Evolutionary conservation across 2,329 filamentous ascomycete genomes (phyloP).

Genomic region (Penicillium decumbens): DNA sequence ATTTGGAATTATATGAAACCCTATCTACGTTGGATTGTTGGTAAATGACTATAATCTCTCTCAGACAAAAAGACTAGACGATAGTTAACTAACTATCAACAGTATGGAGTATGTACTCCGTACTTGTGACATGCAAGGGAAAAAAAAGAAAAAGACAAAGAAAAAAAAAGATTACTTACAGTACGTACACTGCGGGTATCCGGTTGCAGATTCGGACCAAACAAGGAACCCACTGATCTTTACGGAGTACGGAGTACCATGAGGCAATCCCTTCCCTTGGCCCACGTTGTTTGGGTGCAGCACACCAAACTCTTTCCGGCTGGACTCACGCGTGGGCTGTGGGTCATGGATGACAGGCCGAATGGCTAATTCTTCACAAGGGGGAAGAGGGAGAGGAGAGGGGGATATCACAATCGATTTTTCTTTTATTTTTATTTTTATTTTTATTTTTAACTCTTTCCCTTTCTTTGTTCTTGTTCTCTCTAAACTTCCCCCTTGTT

Average conservation of each 20-base stretch:
- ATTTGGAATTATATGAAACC: slow-evolving; percentile 13
- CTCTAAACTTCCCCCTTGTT: not conserved
- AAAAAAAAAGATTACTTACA: not conserved
- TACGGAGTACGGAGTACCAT: slow-evolving; percentile 7
- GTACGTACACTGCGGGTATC: not conserved
- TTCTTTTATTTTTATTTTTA: slow-evolving; percentile 2
- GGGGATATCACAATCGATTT: slow-evolving; percentile 2
- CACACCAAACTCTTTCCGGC: slow-evolving; percentile 33
- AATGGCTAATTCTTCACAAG: slow-evolving; percentile 29
- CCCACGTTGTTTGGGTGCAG: slow-evolving; percentile 39
- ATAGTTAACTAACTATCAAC: too few relatives aligned
- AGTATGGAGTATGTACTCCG: too few relatives aligned
- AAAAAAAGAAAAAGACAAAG: not conserved
- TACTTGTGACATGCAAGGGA: not conserved
- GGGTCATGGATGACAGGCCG: slow-evolving; percentile 37
- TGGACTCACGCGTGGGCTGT: slow-evolving; percentile 34
- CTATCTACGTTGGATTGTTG: not conserved
- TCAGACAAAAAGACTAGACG: not conserved
- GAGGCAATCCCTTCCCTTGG: slow-evolving; percentile 29
- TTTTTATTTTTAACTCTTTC: slow-evolving; percentile 6
- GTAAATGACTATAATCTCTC: not conserved
- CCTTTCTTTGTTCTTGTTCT: not conserved
- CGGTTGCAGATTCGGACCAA: slow-evolving; percentile 8
- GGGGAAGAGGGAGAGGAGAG: slow-evolving; percentile 2
- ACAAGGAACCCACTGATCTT: slow-evolving; percentile 24